Evolutionary conservation across 805 yeast species (phyloP), one percentile per base, ranked within the genome.

Genomic region (Metschnikowia kunwiensis): DNA sequence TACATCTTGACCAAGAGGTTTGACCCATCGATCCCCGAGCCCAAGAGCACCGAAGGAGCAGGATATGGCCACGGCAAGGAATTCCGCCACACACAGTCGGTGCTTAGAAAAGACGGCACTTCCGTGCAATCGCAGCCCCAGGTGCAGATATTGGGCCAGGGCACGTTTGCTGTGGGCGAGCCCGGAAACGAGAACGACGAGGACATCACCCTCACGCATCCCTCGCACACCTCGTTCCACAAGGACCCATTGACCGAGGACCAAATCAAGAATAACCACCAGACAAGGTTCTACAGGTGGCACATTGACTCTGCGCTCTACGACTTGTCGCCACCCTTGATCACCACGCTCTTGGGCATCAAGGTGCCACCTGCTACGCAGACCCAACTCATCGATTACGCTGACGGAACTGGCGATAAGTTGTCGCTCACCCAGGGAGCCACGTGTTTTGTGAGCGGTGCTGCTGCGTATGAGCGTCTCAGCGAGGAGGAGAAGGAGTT

Each of bases 261-360:
- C 29, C 77, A 86, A 47, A 74, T 82, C 44, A 74, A 68, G 65
- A 34, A 55, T 1, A 68, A 75, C 16, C 76, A 80, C 34, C 74
- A 75, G 58, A 87, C 96, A 2, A 73, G 94, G 51, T 87, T 80
- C 59, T 87, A 86, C 74, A 76, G 96, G 63, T 87, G 96, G 96
- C 96, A 87, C 63, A 86, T 87, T 47, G 96, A 87, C 61, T 81
- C 93, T 24, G 96, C 96, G 4, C 71, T 87, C 26, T 87, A 87
- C 53, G 95, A 77, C 24, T 72, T 86, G 49, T 77, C 89, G 11
- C 95, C 96, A 19, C 96, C 96, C 20, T 76, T 82, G 48, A 84
- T 82, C 24, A 87, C 96, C 10, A 86, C 95, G 2, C 70, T 87
- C 43, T 69, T 87, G 34, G 96, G 95, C 3, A 78, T 87, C 44